phyloP scores from a whole-genome alignment of 2,329 filamentous ascomycete genomes.

The Fusarium dimerum region DNA sequence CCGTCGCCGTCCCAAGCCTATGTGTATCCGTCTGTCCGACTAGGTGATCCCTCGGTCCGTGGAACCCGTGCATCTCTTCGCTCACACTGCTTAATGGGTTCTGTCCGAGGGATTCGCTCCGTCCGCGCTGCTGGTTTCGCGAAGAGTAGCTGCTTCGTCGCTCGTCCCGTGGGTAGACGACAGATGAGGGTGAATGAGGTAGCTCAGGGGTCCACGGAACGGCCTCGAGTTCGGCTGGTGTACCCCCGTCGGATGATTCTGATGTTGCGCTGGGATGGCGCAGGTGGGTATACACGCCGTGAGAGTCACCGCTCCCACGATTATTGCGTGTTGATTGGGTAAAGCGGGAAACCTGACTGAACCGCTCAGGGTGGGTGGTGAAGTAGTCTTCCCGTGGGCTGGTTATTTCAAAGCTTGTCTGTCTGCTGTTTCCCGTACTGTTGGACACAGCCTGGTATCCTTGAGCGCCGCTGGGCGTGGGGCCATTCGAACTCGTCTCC shows the following conservation, averaged over 20 bases:
- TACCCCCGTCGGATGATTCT: slow-evolving; percentile 39
- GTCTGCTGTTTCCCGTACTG: slow-evolving; percentile 28
- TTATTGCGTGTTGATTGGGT: slow-evolving; percentile 26
- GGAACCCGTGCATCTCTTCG: slow-evolving; percentile 52
- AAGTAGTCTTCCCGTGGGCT: slow-evolving; percentile 33
- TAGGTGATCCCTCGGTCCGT: slow-evolving; percentile 42
- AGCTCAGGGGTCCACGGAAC: slow-evolving; percentile 39
- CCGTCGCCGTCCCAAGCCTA: slow-evolving; percentile 18
- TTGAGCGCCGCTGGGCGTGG: slow-evolving; percentile 24
- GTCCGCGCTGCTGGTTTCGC: slow-evolving; percentile 29
- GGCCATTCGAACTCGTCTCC: slow-evolving; percentile 31
- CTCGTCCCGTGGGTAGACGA: slow-evolving; percentile 18
- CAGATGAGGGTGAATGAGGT: slow-evolving; percentile 31
- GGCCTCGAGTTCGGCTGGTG: slow-evolving; percentile 39
- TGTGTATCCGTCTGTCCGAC: slow-evolving; percentile 43
- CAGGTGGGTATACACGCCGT: slow-evolving; percentile 37
- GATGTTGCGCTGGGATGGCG: slow-evolving; percentile 48
- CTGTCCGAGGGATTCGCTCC: slow-evolving; percentile 26
- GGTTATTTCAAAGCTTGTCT: slow-evolving; percentile 31
- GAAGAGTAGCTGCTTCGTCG: slow-evolving; percentile 32
- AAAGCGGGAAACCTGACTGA: slow-evolving; percentile 21
- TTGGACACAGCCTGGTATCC: slow-evolving; percentile 26
- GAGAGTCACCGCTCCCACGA: slow-evolving; percentile 41
- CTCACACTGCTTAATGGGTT: slow-evolving; percentile 34
- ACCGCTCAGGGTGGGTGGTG: slow-evolving; percentile 13